Percentiles rank a stretch among this genome's conserved stretches.
Evolutionary conservation across 2,329 filamentous ascomycete species (phyloP).

Genomic region (Penicillium concentricum): DNA sequence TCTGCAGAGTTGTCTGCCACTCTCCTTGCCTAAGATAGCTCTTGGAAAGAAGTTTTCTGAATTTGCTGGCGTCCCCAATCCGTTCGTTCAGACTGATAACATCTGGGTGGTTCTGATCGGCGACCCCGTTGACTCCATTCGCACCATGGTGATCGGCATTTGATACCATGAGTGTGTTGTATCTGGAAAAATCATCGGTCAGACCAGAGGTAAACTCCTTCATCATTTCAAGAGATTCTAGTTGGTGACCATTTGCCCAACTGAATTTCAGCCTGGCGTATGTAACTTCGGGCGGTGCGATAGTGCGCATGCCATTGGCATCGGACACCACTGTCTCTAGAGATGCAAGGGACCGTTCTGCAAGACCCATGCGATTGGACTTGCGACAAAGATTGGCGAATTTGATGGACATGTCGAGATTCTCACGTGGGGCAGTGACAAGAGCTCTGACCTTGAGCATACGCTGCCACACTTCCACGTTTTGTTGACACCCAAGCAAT

Average conservation of each 20-base stretch:
- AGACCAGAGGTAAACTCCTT: conserved; percentile 62
- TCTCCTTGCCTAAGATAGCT: conserved; percentile 96
- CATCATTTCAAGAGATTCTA: conserved; percentile 59
- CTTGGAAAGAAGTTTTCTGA: conserved; percentile 76
- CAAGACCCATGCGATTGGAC: conserved; percentile 87
- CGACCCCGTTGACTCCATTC: conserved; percentile 51
- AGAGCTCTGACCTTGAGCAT: conserved; percentile 94
- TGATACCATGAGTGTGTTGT: conserved; percentile 42
- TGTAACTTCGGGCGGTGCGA: conserved; percentile 69
- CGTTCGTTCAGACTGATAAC: conserved; percentile 39
- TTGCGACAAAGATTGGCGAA: conserved; percentile 98
- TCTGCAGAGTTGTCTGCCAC: conserved; percentile 85
- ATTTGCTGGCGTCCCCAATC: conserved; percentile 54
- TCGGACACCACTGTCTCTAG: conserved; percentile 70
- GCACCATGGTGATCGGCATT: conserved; percentile 42
- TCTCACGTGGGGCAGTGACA: conserved; percentile 87
- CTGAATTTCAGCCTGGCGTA: conserved; percentile 98
- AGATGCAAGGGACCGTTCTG: conserved; percentile 90
- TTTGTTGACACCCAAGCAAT: conserved; percentile 90
- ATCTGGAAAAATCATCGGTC: conserved; percentile 56
- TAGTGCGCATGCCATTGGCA: conserved; percentile 40
- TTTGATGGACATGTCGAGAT: conserved; percentile 99
- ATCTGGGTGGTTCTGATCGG: conserved; percentile 42
- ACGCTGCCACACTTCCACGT: conserved; percentile 96
- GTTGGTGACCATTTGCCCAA: conserved; percentile 78